A percentile compares a stretch with the other conserved stretches of the same genome.
phyloP scores from a whole-genome alignment of 2,329 filamentous ascomycete genomes.

The Claviceps sp. region DNA sequence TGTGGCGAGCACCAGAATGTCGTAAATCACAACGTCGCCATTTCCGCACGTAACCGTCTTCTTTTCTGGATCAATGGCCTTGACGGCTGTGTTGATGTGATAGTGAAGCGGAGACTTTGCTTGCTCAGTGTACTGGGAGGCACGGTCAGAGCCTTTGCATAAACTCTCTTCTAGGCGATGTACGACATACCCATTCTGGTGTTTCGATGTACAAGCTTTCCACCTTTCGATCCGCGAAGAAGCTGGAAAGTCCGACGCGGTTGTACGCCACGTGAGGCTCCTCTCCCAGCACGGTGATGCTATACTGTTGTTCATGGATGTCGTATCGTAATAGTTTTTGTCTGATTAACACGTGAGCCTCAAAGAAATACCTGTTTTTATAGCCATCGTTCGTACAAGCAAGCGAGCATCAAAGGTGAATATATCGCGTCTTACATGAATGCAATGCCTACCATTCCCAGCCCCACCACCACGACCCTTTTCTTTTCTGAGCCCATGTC shows the following conservation, averaged over 20 bases:
- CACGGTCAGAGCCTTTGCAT: not conserved
- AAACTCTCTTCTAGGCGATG: no score
- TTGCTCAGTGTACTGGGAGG: slow-evolving; percentile 48
- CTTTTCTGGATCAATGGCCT: slow-evolving; percentile 43
- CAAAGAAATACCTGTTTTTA: not conserved
- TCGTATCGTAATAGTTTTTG: slow-evolving; percentile 85
- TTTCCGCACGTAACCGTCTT: slow-evolving; percentile 60
- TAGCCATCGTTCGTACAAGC: not conserved
- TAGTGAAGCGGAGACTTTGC: slow-evolving; percentile 57
- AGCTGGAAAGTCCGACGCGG: slow-evolving; percentile 75
- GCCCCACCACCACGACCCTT: slow-evolving; percentile 66
- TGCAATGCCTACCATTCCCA: slow-evolving; percentile 85
- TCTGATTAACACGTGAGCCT: slow-evolving; percentile 29
- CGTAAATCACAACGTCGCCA: slow-evolving; percentile 60
- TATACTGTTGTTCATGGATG: slow-evolving; percentile 59
- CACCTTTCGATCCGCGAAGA: slow-evolving; percentile 74
- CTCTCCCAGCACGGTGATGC: slow-evolving; percentile 76
- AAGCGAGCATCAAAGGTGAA: not conserved
- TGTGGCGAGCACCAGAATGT: slow-evolving; percentile 71
- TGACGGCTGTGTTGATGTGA: slow-evolving; percentile 61
- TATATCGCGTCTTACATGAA: slow-evolving; percentile 54
- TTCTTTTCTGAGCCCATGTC: slow-evolving; percentile 26
- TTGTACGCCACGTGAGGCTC: slow-evolving; percentile 85
- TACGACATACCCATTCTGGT: slow-evolving; percentile 53
- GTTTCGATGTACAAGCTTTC: slow-evolving; percentile 85